Base-by-base conservation (phyloP, 139 green algal species). In the Closterium sp. region DNA sequence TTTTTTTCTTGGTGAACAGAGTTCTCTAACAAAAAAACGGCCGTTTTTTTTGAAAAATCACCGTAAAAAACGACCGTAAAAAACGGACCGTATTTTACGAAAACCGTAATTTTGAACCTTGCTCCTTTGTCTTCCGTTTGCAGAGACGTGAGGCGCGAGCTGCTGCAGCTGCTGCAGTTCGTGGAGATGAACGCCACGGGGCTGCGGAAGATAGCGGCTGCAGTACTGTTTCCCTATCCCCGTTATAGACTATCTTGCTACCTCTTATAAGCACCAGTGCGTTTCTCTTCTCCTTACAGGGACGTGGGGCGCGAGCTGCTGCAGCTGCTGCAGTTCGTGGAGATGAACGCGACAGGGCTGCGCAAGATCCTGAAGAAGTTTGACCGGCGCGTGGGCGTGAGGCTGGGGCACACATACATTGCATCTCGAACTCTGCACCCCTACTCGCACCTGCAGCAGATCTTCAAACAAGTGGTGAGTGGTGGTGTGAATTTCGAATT, bases 281-380 rank as follows among this genome's bases (percentile, higher is more conserved):
- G n/a, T 93, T 93, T 85, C 29, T 17, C 9, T 31, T 93, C 22
- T 86, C 87, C 34, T 32, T 94, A 28, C 88, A 94, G 89, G 31
- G n/a, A 93, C 30, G 90, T 95, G 70, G 93, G 34, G 21, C 9
- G 24, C 9, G 91, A 95, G 45, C 34, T 94, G 86, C 86, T 92
- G 91, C 70, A 94, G 93, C 70, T 94, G 32, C 87, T 95, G 62
- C 50, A 89, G 31, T 95, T 92, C 32, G 85, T 94, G 86, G 91
- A 94, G 31, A 32, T 95, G n/a, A 95, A 95, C 86, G 85, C 91
- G 31, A 95, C 91, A 11, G 93, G 31, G 29, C 79, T 95, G 70
- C 84, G 93, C 24, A 95, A 95, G 86, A 95, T 95, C 34, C 73
- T 95, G 30, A 95, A 95, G 93, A 95, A 95, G 31, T 95, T 94